Evolutionary conservation across 192 early-diverging fungal species (phyloP).

Genomic region (Coemansia sp.): DNA sequence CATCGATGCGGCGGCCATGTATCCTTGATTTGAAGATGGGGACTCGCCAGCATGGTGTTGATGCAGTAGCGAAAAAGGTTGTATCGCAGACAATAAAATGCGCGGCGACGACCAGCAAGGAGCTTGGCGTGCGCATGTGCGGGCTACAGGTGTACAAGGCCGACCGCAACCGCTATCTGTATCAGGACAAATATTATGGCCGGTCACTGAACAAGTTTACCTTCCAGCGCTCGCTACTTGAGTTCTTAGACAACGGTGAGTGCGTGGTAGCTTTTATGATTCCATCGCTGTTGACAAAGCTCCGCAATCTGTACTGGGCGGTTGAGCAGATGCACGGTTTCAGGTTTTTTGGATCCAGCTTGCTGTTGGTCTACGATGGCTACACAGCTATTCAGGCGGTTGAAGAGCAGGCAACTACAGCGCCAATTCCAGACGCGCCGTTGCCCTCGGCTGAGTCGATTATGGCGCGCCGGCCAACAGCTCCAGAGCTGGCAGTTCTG

Average conservation of each 20-base stretch:
- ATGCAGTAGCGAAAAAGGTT: constrained; percentile 79
- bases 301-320: constrained; percentile 70
- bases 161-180: constrained; percentile 69
- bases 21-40: constrained; percentile 99
- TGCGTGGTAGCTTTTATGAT: constrained; percentile 73
- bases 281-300: constrained; percentile 73
- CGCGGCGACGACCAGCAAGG: constrained; percentile 85
- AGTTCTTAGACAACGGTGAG: constrained; percentile 86
- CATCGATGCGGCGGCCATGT: constrained; percentile 83
- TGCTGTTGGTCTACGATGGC: constrained; percentile 94
- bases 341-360: constrained; percentile 87
- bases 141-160: constrained; percentile 96
- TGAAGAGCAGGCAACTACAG: constrained; percentile 3
- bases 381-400: constrained; percentile 25
- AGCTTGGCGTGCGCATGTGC: constrained; percentile 92
- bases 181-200: constrained; percentile 96
- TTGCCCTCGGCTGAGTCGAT: constrained; percentile 1
- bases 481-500: constrained; percentile 5
- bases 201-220: constrained; percentile 76
- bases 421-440: constrained; percentile 12
- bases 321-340: constrained; percentile 76
- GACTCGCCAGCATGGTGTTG: constrained; percentile 91
- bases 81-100: constrained; percentile 90
- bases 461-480: constrained; percentile 16
- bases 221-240: constrained; percentile 73